These are phyloP conservation scores for Hanseniaspora nectarophila DNA, from an alignment of 805 yeast genomes.

Conservation along the genomic window DNA sequence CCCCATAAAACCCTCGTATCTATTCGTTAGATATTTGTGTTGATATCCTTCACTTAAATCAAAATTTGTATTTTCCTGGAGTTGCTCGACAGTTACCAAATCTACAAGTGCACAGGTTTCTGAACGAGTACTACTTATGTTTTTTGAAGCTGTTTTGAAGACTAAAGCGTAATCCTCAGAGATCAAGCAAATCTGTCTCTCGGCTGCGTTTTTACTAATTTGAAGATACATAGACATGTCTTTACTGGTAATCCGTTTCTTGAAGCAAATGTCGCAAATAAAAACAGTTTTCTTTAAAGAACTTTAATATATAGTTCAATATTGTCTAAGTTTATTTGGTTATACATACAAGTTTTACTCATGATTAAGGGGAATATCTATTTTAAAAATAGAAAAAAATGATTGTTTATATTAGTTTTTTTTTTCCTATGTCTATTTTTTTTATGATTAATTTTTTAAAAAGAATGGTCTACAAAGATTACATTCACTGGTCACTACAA, in stretches of 20 bases:
- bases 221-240: not conserved
- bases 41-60: not conserved
- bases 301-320: too few relatives aligned
- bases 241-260: not conserved
- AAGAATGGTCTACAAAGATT: conserved; percentile 16
- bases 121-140: conserved; percentile 18
- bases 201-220: conserved; percentile 40
- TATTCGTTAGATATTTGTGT: conserved; percentile 18
- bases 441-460: not conserved
- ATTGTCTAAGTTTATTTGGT: not conserved
- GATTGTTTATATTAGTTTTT: not conserved
- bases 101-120: conserved; percentile 14
- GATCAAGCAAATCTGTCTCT: conserved; percentile 58
- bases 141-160: conserved; percentile 30
- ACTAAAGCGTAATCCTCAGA: conserved; percentile 49
- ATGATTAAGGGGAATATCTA: not conserved
- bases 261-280: too few relatives aligned
- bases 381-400: not conserved
- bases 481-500: too few relatives aligned
- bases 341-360: not conserved
- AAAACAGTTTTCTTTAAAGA: too few relatives aligned
- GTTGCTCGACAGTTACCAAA: conserved; percentile 2
- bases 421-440: too few relatives aligned
- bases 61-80: not conserved
- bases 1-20: conserved; percentile 51